Base-by-base conservation (phyloP, 208 protist species). In the Leishmania mexicana region DNA sequence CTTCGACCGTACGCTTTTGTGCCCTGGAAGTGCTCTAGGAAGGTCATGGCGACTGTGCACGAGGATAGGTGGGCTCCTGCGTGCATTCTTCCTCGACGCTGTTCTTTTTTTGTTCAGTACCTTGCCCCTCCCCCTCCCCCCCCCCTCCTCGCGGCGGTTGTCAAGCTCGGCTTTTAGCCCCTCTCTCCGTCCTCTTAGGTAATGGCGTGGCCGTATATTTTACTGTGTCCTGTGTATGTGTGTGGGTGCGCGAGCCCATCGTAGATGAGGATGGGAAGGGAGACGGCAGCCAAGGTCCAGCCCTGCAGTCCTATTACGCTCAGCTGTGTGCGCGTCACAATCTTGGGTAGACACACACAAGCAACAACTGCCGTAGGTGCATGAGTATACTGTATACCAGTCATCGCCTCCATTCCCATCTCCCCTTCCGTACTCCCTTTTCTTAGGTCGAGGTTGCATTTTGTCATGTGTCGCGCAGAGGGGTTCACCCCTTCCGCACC, bases 341-440 rank as follows among this genome's bases (percentile, higher is more conserved):
- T 35, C 31, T 35, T 3, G n/a, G 13, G 60, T 6, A 5, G 1
- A 42, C 19, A 47, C 31, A 70, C 11, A 10, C n/a, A 42, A 47
- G 65, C 13, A 42, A 47, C 35, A 49, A 28, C 21, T 6, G 68
- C 21, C 28, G 68, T 21, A 19, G 40, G 68, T 31, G 40, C 40
- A 24, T 73, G 21, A 73, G 3, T 35, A 10, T 47, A 28, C n/a
- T 35, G 17, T 53, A 42, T 71, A 70, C 10, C 35, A 42, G 65
- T 7, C 28, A 42, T 67, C 28, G 6, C 28, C 60, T 35, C 11
- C 31, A n/a, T 35, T 17, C 40, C 31, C 53, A 70, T 67, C 11
- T 68, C 53, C 45, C 71, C 53, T 58, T 75, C 47, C 42, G 7
- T 68, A 45, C 58, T 79, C 19, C 75, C 40, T 86, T 57, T 86